phyloP scores from a whole-genome alignment of 768 basidiomycete species.

The Neoboletus magnificus region DNA sequence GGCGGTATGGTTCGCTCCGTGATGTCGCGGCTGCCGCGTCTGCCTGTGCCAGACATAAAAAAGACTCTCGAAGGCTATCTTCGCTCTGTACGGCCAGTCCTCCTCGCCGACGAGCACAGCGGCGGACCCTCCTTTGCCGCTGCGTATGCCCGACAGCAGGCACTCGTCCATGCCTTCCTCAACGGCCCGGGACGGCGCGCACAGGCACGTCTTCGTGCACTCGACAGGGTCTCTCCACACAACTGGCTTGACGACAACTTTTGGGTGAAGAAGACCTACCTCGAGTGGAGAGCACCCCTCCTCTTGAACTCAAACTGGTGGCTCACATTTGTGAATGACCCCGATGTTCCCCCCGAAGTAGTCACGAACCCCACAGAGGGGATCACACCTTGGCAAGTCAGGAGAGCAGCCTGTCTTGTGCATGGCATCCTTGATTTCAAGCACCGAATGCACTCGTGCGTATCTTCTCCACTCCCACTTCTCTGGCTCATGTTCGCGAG shows the following conservation, averaged over 20 bases:
- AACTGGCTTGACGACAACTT: constrained; percentile 96
- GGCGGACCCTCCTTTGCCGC: constrained; percentile 47
- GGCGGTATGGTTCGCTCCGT: constrained; percentile 15
- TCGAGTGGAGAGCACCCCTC: constrained; percentile 82
- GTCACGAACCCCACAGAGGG: constrained; percentile 27
- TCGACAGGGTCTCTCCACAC: constrained; percentile 77
- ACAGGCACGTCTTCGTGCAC: constrained; percentile 44
- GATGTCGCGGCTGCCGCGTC: constrained; percentile 49
- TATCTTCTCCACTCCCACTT: constrained; percentile 7
- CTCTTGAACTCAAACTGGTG: constrained; percentile 96
- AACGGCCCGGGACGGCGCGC: constrained; percentile 13
- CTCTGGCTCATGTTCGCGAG: constrained; percentile 6
- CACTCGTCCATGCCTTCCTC: constrained; percentile 18
- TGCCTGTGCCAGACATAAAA: constrained; percentile 79
- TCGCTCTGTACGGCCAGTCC: constrained; percentile 70
- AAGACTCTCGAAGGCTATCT: constrained; percentile 77
- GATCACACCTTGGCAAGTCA: constrained; percentile 79
- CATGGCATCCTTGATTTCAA: constrained; percentile 73
- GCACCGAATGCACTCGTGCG: constrained; percentile 59
- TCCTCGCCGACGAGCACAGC: constrained; percentile 68
- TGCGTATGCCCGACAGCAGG: constrained; percentile 19
- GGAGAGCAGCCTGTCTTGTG: constrained; percentile 79
- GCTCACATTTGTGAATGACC: constrained; percentile 80
- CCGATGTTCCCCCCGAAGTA: constrained; percentile 47
- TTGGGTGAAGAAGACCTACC: constrained; percentile 86